These are phyloP conservation scores for Podila epigama DNA, from an alignment of 192 early-diverging fungal genomes.

Conservation along the genomic window DNA sequence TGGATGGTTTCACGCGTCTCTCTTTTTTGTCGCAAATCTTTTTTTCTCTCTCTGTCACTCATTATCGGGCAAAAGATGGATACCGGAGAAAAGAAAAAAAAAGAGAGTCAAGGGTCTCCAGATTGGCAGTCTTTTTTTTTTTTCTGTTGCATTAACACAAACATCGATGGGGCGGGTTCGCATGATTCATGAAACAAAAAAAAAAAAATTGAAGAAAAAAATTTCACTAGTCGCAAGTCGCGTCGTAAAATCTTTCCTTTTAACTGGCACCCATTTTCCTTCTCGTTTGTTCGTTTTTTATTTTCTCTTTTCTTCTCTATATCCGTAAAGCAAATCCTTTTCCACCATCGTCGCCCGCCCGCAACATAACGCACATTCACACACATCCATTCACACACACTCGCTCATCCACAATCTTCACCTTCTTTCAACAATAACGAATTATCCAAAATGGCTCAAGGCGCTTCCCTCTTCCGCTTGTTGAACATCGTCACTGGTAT, in stretches of 20 bases:
- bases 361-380: not conserved
- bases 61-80: too few relatives aligned
- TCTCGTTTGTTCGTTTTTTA: not conserved
- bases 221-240: too few relatives aligned
- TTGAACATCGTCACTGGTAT: constrained; percentile 27
- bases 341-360: not conserved
- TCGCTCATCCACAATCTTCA: not conserved
- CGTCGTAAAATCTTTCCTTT: not conserved
- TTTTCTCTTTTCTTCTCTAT: not conserved
- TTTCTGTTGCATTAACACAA: not conserved
- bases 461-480: constrained; percentile 26
- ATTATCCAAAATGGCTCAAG: constrained; percentile 25
- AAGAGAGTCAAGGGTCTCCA: too few relatives aligned
- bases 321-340: too few relatives aligned
- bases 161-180: too few relatives aligned
- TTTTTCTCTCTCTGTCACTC: not conserved
- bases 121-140: not conserved
- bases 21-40: not conserved
- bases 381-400: not conserved
- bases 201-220: too few relatives aligned
- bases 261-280: not conserved
- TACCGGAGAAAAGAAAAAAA: too few relatives aligned
- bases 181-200: too few relatives aligned
- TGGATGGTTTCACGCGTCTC: not conserved
- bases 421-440: too few relatives aligned